These are phyloP conservation scores for Nitzschia sp. DNA, from an alignment of 108 stramenopile genomes.

Conservation along the genomic window DNA sequence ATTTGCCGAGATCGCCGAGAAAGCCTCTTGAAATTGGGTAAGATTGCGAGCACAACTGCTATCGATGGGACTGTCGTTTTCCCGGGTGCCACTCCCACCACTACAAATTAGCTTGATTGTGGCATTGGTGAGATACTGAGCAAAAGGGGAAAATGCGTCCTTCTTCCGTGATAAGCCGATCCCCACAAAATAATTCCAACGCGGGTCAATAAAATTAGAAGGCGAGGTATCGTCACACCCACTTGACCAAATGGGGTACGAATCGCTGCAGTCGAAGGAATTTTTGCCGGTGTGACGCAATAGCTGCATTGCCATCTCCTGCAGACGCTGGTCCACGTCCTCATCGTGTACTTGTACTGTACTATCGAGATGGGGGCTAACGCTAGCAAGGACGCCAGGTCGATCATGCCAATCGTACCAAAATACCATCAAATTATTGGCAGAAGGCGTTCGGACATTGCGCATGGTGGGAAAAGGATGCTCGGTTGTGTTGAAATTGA, in stretches of 20 bases:
- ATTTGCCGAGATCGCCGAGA: neutral
- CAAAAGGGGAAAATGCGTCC: neutral
- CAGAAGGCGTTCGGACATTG: neutral
- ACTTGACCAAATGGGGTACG: constrained; percentile 49
- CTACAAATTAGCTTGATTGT: constrained; percentile 1
- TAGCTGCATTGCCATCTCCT: constrained; percentile 38
- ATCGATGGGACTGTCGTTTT: neutral
- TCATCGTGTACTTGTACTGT: neutral
- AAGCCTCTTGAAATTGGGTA: constrained; percentile 7
- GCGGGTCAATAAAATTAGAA: neutral
- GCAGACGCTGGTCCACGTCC: neutral
- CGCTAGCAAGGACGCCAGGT: neutral
- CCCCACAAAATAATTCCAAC: constrained; percentile 3
- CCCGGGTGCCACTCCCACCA: neutral
- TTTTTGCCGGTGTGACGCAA: constrained; percentile 41
- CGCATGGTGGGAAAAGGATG: neutral
- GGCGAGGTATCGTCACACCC: constrained; percentile 20
- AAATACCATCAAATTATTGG: constrained; percentile 29
- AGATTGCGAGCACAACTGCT: neutral
- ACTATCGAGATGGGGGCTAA: neutral
- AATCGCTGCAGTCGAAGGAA: constrained; percentile 45
- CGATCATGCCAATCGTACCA: constrained; percentile 33
- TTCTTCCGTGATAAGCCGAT: neutral
- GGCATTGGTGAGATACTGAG: neutral
- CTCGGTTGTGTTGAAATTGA: neutral